Conservation (phyloP, 371 early-diverging fungal genomes). For the Mortierella sp. region DNA sequence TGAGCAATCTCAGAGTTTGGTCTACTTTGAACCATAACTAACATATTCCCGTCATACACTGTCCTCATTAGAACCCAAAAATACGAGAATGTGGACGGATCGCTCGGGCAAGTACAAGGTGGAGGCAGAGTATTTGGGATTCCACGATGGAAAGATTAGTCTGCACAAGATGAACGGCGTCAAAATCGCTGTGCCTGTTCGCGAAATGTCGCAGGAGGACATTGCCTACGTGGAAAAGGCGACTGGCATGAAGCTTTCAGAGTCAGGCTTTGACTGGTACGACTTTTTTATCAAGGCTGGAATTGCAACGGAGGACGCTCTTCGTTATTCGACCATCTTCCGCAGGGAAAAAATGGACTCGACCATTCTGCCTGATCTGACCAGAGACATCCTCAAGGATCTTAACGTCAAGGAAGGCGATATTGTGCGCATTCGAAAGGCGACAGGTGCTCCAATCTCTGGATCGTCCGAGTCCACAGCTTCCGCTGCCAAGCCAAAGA, state of each 20-base stretch:
- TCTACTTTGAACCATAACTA: neutral
- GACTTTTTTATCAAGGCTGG: constrained; percentile 86
- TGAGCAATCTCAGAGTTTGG: neutral
- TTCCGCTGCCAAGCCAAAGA: constrained; percentile 51
- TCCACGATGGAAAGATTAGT: constrained; percentile 84
- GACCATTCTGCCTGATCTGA: constrained; percentile 76
- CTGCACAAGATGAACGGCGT: constrained; percentile 94
- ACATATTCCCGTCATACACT: neutral
- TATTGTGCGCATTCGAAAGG: constrained; percentile 79
- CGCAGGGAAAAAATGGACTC: constrained; percentile 86
- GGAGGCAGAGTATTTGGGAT: constrained; percentile 86
- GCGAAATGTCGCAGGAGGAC: constrained; percentile 86
- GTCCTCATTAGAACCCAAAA: constrained; percentile 59
- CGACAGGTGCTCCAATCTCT: constrained; percentile 54
- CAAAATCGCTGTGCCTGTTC: constrained; percentile 91
- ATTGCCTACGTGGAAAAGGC: constrained; percentile 71
- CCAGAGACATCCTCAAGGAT: constrained; percentile 75
- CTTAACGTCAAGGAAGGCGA: constrained; percentile 88
- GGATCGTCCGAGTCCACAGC: constrained; percentile 56
- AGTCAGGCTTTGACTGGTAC: constrained; percentile 87
- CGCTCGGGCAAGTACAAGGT: constrained; percentile 91
- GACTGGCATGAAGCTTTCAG: constrained; percentile 63
- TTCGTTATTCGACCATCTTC: constrained; percentile 83
- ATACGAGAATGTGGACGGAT: constrained; percentile 93
- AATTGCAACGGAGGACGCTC: constrained; percentile 76